These are phyloP conservation scores for Phytophthora palmivora DNA, from an alignment of 352 stramenopile species.

Conservation along the genomic window DNA sequence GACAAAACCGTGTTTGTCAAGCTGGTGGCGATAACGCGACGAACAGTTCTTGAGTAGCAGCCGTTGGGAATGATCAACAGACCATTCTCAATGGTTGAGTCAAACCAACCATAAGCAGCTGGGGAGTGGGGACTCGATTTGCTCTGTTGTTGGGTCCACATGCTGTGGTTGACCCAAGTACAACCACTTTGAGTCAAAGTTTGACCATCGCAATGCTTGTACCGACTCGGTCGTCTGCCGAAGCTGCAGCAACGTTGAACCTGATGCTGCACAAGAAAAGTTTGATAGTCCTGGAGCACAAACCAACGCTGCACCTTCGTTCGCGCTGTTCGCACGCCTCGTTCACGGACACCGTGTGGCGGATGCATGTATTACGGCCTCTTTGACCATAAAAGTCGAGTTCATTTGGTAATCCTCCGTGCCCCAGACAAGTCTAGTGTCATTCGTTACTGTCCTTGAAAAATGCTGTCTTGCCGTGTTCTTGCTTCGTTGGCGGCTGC, in stretches of 20 bases:
- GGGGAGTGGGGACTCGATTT: conserved; percentile 11
- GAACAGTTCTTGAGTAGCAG: conserved; percentile 10
- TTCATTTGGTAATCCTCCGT: conserved; percentile 20
- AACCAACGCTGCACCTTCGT: conserved; percentile 3
- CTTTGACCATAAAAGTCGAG: conserved; percentile 2
- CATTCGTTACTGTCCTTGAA: neutral
- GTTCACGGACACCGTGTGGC: conserved; percentile 28
- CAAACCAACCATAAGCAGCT: neutral
- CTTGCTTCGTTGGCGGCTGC: conserved; percentile 15
- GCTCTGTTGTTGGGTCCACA: neutral
- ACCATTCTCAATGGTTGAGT: too few relatives aligned
- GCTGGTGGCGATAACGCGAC: conserved; percentile 10
- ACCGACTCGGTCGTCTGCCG: conserved; percentile 4
- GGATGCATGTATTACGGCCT: neutral
- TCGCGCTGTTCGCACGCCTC: conserved; percentile 21
- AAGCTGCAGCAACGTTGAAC: conserved; percentile 6
- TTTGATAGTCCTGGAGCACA: conserved; percentile 10
- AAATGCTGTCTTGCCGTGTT: conserved; percentile 26
- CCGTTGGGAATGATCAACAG: neutral
- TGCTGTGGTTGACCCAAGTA: too few relatives aligned
- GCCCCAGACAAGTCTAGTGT: conserved; percentile 5
- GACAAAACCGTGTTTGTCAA: too few relatives aligned
- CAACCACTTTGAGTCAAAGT: too few relatives aligned
- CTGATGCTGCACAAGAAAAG: conserved; percentile 26
- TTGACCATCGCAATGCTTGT: neutral